These are phyloP conservation scores for Lactifluus volemus DNA, from an alignment of 768 basidiomycete genomes.

Conservation along the genomic window DNA sequence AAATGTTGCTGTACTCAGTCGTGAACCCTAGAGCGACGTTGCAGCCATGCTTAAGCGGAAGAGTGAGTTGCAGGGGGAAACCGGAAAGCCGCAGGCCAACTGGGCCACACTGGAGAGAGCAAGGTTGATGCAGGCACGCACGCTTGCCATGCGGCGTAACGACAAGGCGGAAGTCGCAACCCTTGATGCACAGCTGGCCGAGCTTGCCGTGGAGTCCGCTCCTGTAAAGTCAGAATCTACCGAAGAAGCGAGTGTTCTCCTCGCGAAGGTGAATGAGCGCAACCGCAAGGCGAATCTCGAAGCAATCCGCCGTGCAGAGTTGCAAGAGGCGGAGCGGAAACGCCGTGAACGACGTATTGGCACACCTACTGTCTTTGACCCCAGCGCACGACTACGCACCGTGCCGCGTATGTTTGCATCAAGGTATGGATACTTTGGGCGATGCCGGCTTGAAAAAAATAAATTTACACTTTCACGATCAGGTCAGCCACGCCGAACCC, in stretches of 20 bases:
- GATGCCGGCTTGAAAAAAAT: not conserved
- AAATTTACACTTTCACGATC: not conserved
- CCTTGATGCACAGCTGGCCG: slow-evolving; percentile 58
- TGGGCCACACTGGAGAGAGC: slow-evolving; percentile 49
- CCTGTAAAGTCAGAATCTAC: slow-evolving; percentile 13
- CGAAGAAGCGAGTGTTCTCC: slow-evolving; percentile 28
- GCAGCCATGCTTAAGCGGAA: slow-evolving; percentile 69
- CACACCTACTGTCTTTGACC: slow-evolving; percentile 38
- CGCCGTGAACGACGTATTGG: slow-evolving; percentile 55
- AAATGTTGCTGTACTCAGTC: not conserved
- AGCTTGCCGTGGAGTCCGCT: slow-evolving; percentile 30
- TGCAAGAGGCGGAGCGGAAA: slow-evolving; percentile 59
- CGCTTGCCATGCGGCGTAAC: slow-evolving; percentile 64
- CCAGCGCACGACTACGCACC: slow-evolving; percentile 61
- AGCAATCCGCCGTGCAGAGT: slow-evolving; percentile 67
- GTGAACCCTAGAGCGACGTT: slow-evolving; percentile 61
- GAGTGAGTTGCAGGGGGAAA: slow-evolving; percentile 26
- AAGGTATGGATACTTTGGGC: slow-evolving; percentile 39
- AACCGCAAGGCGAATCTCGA: slow-evolving; percentile 83
- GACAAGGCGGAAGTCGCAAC: slow-evolving; percentile 54
- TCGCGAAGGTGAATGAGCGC: slow-evolving; percentile 81
- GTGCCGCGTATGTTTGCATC: slow-evolving; percentile 52
- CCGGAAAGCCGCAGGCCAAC: slow-evolving; percentile 28
- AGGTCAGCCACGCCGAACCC: slow-evolving; percentile 37
- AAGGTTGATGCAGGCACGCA: slow-evolving; percentile 59